Evolutionary conservation across 345 rosid genomes (phyloP).

Genomic region (Citrus sp.): DNA sequence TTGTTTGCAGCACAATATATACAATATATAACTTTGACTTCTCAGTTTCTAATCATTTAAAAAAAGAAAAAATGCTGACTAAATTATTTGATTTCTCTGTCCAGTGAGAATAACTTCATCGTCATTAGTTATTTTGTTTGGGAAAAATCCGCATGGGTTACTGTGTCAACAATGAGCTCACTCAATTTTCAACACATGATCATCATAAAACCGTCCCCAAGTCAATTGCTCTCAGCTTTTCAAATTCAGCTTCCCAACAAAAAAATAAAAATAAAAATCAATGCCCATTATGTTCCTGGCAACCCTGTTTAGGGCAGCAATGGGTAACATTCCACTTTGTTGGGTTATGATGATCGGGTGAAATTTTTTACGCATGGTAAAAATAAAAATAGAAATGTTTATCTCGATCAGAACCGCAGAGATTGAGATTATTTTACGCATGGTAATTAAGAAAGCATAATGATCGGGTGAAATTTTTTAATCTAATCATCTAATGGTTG

Average conservation of each 20-base stretch:
- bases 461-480: background rate
- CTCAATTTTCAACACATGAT: no score
- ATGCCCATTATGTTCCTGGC: slow-evolving; percentile 7
- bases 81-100: no score
- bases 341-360: background rate
- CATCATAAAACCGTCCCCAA: no score
- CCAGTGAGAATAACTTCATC: no score
- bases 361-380: no score
- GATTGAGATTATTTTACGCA: background rate
- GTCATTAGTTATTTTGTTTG: background rate
- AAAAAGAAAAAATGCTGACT: no score
- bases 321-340: slow-evolving; percentile 19
- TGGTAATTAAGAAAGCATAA: background rate
- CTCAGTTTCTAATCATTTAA: background rate
- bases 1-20: background rate
- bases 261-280: background rate
- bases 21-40: background rate
- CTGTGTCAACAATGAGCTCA: background rate
- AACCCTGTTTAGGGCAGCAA: slow-evolving; percentile 30
- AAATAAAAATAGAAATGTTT: background rate
- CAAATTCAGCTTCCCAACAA: slow-evolving; percentile 14
- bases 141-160: slow-evolving; percentile 15
- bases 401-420: background rate
- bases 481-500: background rate
- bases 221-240: background rate